Evolutionary conservation across 2,329 filamentous ascomycete genomes (phyloP).

Genomic region (Calonectria ilicicola): DNA sequence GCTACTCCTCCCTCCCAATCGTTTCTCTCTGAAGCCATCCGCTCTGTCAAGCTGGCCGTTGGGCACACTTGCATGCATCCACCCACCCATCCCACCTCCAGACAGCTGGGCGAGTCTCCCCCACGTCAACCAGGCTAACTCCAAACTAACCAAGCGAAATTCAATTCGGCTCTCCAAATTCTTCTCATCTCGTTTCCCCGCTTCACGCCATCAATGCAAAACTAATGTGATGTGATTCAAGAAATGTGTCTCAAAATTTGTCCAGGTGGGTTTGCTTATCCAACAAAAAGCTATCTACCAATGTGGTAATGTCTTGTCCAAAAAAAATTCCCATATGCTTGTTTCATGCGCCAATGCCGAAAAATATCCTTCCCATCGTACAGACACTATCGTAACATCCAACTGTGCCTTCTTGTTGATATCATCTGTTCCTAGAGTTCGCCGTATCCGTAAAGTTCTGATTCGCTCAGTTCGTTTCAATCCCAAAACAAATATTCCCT

Average conservation of each 20-base stretch:
- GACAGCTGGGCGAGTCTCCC: not conserved
- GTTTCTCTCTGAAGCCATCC: not conserved
- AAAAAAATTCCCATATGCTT: not conserved
- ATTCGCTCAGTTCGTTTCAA: constrained; percentile 16
- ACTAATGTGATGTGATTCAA: too few species aligned
- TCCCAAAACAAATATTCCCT: constrained; percentile 2
- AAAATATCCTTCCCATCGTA: constrained; percentile 5
- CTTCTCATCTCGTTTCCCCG: not conserved
- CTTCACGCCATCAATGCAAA: not conserved
- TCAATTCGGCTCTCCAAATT: not conserved
- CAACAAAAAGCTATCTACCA: constrained; percentile 21
- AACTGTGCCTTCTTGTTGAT: constrained; percentile 8
- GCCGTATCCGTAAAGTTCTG: constrained; percentile 11
- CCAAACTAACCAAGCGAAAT: not conserved
- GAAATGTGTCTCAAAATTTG: constrained; percentile 6
- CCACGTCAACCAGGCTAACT: not conserved
- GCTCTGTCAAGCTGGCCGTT: constrained; percentile 23
- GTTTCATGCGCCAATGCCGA: constrained; percentile 11
- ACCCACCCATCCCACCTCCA: not conserved
- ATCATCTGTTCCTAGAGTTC: constrained; percentile 10
- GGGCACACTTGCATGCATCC: constrained; percentile 36
- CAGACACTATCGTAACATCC: constrained; percentile 2
- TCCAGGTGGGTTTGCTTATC: constrained; percentile 35
- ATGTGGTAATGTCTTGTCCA: not conserved
- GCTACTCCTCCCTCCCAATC: not conserved